These are phyloP conservation scores for Ceratobasidium sp. DNA, from an alignment of 1,284 basidiomycete genomes.

Conservation along the genomic window DNA sequence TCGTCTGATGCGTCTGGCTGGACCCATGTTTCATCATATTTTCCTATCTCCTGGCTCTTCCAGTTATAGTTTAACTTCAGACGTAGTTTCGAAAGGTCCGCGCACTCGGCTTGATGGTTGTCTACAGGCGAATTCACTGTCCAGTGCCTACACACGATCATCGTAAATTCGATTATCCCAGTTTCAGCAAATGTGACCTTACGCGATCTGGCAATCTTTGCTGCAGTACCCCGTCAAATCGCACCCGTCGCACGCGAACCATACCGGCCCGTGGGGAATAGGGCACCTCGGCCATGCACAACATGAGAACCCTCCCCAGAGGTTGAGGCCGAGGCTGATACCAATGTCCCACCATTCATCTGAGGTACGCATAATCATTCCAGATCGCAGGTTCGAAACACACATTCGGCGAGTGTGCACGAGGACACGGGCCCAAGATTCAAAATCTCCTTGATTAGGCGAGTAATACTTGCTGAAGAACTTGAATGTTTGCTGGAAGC, in stretches of 20 bases:
- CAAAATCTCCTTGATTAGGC: not conserved
- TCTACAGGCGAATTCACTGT: not conserved
- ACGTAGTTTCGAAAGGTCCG: not conserved
- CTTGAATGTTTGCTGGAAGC: not conserved
- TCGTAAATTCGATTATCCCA: not conserved
- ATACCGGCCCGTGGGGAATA: not conserved
- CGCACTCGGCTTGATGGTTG: not conserved
- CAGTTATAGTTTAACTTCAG: not conserved
- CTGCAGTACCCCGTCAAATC: constrained; percentile 6
- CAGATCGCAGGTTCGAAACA: not conserved
- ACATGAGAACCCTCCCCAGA: not conserved
- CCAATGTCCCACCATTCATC: constrained; percentile 1
- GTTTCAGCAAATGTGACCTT: not conserved
- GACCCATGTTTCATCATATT: not conserved
- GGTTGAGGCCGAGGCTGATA: not conserved
- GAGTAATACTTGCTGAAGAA: not conserved
- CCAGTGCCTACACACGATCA: not conserved
- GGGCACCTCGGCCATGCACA: not conserved
- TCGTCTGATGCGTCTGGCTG: not conserved
- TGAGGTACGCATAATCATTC: not conserved
- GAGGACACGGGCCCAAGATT: not conserved
- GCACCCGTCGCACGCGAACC: not conserved
- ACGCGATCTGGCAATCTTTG: constrained; percentile 1
- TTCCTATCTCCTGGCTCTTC: constrained; percentile 4
- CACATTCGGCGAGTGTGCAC: not conserved